Evolutionary conservation across 805 yeast genomes (phyloP).

Genomic region (Lipomyces spencermartinsiae): DNA sequence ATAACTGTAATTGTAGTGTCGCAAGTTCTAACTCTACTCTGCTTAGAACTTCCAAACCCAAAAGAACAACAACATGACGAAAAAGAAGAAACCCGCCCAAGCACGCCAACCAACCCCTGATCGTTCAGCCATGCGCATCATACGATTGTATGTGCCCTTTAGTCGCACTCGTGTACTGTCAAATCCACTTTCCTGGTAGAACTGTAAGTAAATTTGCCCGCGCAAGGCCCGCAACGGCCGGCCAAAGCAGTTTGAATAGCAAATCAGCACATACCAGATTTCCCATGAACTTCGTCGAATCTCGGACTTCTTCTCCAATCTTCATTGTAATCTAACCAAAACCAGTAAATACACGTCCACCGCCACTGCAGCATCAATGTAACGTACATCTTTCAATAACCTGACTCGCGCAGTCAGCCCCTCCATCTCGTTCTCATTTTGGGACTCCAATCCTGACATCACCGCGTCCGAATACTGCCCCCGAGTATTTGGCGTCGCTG

Average conservation of each 20-base stretch:
- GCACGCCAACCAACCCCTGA: conserved; percentile 68
- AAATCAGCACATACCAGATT: conserved; percentile 44
- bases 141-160: conserved; percentile 59
- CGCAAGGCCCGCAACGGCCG: background rate
- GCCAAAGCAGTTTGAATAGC: background rate
- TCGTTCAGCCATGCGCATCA: conserved; percentile 68
- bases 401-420: conserved; percentile 61
- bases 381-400: conserved; percentile 56
- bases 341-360: background rate
- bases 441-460: conserved; percentile 68
- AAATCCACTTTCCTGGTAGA: conserved; percentile 51
- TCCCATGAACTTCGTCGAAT: conserved; percentile 55
- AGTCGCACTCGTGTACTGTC: conserved; percentile 56
- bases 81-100: conserved; percentile 59
- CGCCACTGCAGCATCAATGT: background rate
- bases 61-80: conserved; percentile 59
- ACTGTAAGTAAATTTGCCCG: background rate
- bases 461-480: conserved; percentile 56
- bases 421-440: conserved; percentile 64
- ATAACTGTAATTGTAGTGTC: background rate
- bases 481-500: conserved; percentile 42
- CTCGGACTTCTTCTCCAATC: conserved; percentile 71
- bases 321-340: conserved; percentile 52
- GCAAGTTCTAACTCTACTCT: conserved; percentile 5
- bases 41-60: conserved; percentile 52